phyloP scores from a whole-genome alignment of 108 stramenopile genomes.

The Epithemia pelagica region DNA sequence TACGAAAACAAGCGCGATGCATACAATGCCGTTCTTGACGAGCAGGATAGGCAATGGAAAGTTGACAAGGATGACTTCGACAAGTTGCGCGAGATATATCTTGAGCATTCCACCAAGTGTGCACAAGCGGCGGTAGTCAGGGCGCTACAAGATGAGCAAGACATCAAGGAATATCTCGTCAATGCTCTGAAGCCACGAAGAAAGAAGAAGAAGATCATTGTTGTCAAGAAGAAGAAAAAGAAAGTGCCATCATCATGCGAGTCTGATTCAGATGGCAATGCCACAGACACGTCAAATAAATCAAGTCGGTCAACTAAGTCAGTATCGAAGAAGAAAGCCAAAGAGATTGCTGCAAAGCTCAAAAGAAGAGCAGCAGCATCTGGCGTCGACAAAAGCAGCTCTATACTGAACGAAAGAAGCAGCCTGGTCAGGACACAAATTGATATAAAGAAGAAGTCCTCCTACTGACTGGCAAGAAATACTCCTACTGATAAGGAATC shows the following conservation, averaged over 20 bases:
- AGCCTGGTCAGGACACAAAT: constrained; percentile 1
- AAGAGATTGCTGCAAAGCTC: background rate
- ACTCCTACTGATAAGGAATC: background rate
- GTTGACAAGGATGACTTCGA: constrained; percentile 10
- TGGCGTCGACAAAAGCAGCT: constrained; percentile 13
- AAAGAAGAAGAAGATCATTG: constrained; percentile 1
- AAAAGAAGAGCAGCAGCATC: background rate
- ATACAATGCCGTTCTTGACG: constrained; percentile 27
- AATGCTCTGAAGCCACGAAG: background rate
- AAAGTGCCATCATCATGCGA: background rate
- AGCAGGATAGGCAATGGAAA: constrained; percentile 25
- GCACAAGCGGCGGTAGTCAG: constrained; percentile 4
- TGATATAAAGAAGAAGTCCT: background rate
- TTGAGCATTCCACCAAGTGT: constrained; percentile 16
- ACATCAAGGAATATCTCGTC: background rate
- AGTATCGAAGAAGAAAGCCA: background rate
- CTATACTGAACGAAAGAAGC: constrained; percentile 20
- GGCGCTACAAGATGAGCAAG: constrained; percentile 6
- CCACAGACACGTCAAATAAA: background rate
- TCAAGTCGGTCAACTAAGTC: background rate
- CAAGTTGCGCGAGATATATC: constrained; percentile 1
- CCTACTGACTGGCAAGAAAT: background rate
- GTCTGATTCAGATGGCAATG: background rate
- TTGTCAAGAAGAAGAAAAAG: constrained; percentile 2
- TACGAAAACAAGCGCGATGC: constrained; percentile 18